Evolutionary conservation across 768 basidiomycete genomes (phyloP), one percentile per base, ranked within the genome.

Genomic region (Tulasnella sp.): DNA sequence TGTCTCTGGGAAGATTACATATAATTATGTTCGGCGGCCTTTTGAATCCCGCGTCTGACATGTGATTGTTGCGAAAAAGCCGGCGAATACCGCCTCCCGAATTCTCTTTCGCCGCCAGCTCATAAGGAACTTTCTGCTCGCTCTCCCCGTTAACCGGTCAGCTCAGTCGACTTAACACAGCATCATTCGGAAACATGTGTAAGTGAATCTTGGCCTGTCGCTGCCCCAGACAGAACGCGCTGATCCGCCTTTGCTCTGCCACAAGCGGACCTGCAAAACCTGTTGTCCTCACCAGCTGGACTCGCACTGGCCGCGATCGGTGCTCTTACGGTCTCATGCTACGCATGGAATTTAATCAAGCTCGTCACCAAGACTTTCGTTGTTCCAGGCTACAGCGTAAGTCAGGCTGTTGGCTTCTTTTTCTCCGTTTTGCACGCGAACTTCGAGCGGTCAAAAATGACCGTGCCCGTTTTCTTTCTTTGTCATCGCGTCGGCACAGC

Each of bases 321-420:
- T n/a, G 86, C 87, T 3, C 83, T 92, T 58, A 89, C 89, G 34
- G 84, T 91, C 31, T 86, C 87, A 9, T 87, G 89, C 79, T 85
- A 92, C 52, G 83, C 89, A 5, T 87, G 92, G 83, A 92, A 92
- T 82, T 89, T 91, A 1, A 83, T 89, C 48, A 87, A 88, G 7
- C 91, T 96, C 38, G 79, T 97, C 18, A 83, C 90, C 21, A 92
- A 96, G 84, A 92, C 90, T 0, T 94, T 95, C 81, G 80, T 95
- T 39, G 84, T 93, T 2, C 88, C 92, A 1, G 94, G 94, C 3
- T 88, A 86, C 81, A 91, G 85, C 72, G 94, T 95, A 79, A 77
- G 91, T 85, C 24, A 62, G 3, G 24, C 14, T 62, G 58, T 31
- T n/a, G 3, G 12, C 2, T 3, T 4, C 58, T 62, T 24, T 62